phyloP scores from a whole-genome alignment of 2,329 filamentous ascomycete genomes.

The Neopestalotiopsis clavispora region DNA sequence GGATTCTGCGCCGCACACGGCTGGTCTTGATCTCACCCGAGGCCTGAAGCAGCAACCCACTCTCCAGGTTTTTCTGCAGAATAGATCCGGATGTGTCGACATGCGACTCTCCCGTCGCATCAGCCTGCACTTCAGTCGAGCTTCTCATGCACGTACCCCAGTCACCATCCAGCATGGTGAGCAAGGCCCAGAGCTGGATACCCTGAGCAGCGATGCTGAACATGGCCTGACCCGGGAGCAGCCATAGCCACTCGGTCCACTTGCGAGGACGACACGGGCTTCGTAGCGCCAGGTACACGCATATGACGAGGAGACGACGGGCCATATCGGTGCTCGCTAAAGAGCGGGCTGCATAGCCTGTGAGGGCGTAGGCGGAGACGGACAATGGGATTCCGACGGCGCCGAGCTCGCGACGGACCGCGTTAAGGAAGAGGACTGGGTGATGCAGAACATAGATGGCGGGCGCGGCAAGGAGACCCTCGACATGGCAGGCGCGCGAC shows the following conservation, averaged over 20 bases:
- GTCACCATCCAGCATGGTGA: neutral
- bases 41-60: too few relatives aligned
- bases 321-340: too few relatives aligned
- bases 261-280: neutral
- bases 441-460: constrained; percentile 38
- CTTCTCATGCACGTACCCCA: neutral
- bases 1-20: too few relatives aligned
- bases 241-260: neutral
- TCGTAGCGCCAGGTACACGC: too few relatives aligned
- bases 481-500: constrained; percentile 40
- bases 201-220: neutral
- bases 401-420: constrained; percentile 33
- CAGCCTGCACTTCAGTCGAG: neutral
- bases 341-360: neutral
- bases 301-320: too few relatives aligned
- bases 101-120: neutral
- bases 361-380: neutral
- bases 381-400: neutral
- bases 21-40: too few relatives aligned
- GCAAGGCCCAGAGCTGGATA: neutral
- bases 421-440: constrained; percentile 39
- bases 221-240: neutral
- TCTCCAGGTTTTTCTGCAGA: too few relatives aligned
- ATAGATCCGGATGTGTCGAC: too few relatives aligned
- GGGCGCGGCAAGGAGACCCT: constrained; percentile 37